Evolutionary conservation across 257 asterid species (phyloP), one percentile per base, ranked within the genome.

Genomic region (Salvia hispanica): DNA sequence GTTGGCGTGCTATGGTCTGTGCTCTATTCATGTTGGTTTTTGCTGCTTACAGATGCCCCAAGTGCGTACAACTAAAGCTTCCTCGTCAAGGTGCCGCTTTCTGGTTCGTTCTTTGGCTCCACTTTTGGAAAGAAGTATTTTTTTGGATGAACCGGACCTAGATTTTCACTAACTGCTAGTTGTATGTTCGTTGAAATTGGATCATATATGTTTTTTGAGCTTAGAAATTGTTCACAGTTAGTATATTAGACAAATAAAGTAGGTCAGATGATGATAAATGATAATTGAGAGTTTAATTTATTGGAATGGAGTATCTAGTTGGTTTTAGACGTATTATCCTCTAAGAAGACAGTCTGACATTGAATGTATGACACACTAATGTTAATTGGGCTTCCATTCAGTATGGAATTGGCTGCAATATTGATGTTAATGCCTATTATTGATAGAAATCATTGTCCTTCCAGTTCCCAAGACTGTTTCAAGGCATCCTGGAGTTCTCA

Each of bases 401-500:
- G n/a, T n/a, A n/a, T n/a, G n/a, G n/a, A n/a, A n/a, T n/a, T n/a
- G n/a, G n/a, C 44, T 13, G 28, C 44, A 61, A 45, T 57, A 12
- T 74, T 31, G 64, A 53, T 14, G 61, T 40, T 9, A 53, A 37
- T 16, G 65, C 33, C 58, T 48, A 15, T 57, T 64, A 54, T 51
- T 84, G 64, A 71, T 45, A 34, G 57, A 56, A 48, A 50, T 42
- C 2, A 58, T 69, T 65, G 58, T 58, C 45, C 48, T 70, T 60
- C 46, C 78, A 90, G 99, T 82, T 67, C 96, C 13, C 99, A 93
- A 76, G 93, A 94, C 48, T 94, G 99, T 85, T 94, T 94, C 88
- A 94, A 91, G 94, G 87, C 86, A 36, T 89, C 96, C 39, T 91
- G 99, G 96, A 82, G 86, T 75, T 85, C 97, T 76, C 99, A 94